A percentile compares a stretch with the other conserved stretches of the same genome.
Conservation (phyloP, 805 yeast species). For the Brettanomyces custersianus region DNA sequence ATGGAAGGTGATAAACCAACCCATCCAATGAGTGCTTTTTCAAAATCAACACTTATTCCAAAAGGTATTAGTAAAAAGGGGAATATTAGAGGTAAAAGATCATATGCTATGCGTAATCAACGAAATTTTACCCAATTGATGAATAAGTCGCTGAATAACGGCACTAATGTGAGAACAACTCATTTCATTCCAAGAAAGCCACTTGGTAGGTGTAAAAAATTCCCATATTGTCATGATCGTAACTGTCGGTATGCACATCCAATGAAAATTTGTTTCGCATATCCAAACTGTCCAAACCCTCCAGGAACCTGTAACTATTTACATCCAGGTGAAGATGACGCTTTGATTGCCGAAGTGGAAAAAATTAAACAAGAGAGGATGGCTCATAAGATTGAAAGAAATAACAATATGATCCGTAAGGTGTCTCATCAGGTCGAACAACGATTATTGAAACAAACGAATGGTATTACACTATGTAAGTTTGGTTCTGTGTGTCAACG, state of each 20-base stretch:
- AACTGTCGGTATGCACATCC: conserved; percentile 78
- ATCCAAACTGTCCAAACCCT: conserved; percentile 69
- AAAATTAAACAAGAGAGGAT: conserved; percentile 33
- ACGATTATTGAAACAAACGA: conserved; percentile 18
- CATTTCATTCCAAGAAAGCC: conserved; percentile 38
- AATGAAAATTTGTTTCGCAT: conserved; percentile 61
- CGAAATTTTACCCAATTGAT: conserved; percentile 29
- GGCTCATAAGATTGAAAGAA: conserved; percentile 27
- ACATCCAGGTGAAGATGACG: conserved; percentile 82
- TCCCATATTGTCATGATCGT: conserved; percentile 60
- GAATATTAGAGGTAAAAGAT: conserved; percentile 10
- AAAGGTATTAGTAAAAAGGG: conserved; percentile 13
- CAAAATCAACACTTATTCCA: conserved; percentile 6
- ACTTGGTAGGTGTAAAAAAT: conserved; percentile 57
- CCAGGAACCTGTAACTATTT: conserved; percentile 77
- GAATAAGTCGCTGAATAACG: conserved; percentile 23
- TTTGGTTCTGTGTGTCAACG: conserved; percentile 70
- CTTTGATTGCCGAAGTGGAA: conserved; percentile 57
- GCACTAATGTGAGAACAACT: conserved; percentile 15
- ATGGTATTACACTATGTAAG: conserved; percentile 58
- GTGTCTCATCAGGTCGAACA: conserved; percentile 26
- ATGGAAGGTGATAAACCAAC: conserved; percentile 17
- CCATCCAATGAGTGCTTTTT: conserved; percentile 16
- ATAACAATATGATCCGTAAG: conserved; percentile 22
- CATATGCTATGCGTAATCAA: conserved; percentile 30